Evolutionary conservation across 2,329 filamentous ascomycete genomes (phyloP).

Genomic region (Colletotrichum simmondsii): DNA sequence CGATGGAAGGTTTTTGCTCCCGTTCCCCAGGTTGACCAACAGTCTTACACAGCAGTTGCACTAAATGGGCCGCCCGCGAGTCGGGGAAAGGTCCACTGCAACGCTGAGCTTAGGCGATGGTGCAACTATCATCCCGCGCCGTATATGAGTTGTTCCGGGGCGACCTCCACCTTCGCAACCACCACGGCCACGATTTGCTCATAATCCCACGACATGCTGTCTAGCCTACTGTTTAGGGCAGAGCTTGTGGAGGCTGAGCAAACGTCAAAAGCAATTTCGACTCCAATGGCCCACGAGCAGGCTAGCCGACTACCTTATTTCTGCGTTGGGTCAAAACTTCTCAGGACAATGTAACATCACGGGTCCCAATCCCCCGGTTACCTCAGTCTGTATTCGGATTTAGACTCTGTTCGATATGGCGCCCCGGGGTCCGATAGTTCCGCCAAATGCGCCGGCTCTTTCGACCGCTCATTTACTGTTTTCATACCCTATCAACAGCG

Average conservation of each 20-base stretch:
- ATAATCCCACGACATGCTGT: background rate
- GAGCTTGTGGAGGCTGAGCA: slow-evolving; percentile 20
- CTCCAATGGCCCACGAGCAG: background rate
- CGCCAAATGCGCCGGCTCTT: background rate
- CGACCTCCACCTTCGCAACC: slow-evolving; percentile 11
- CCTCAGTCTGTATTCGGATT: background rate
- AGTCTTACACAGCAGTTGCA: background rate
- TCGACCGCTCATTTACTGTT: background rate
- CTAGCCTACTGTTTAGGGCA: background rate
- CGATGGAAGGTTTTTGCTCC: slow-evolving; percentile 4
- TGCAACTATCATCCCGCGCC: slow-evolving; percentile 23
- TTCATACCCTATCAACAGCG: too few relatives aligned
- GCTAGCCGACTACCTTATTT: background rate
- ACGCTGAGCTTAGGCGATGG: slow-evolving; percentile 17
- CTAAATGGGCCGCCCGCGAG: slow-evolving; percentile 2
- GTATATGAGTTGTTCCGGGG: slow-evolving; percentile 21
- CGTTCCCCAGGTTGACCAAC: background rate
- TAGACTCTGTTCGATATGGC: background rate
- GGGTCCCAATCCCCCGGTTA: background rate
- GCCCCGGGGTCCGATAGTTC: slow-evolving; percentile 15
- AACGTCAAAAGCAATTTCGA: slow-evolving; percentile 9
- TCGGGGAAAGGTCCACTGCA: slow-evolving; percentile 11
- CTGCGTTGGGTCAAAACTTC: background rate
- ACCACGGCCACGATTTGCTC: background rate
- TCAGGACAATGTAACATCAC: background rate